These are phyloP conservation scores for Physaria fendleri DNA, from an alignment of 345 rosid genomes.

Conservation along the genomic window DNA sequence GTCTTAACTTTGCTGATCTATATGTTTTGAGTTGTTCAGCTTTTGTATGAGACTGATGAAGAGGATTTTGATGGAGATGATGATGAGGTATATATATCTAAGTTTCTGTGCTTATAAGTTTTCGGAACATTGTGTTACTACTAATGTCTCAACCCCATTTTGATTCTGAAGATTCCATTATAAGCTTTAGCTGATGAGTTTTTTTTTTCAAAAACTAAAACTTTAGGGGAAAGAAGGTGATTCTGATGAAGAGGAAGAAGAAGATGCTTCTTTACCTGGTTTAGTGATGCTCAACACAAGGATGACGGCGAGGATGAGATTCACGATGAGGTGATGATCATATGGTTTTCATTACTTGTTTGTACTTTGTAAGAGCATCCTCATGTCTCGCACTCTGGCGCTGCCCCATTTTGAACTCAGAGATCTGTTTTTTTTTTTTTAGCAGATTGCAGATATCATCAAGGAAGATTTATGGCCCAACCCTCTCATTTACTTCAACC, in stretches of 20 bases:
- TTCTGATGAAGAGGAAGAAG: no score
- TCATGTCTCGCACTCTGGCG: constrained; percentile 1
- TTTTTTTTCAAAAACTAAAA: not conserved
- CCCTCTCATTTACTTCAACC: constrained; percentile 81
- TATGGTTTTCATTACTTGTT: not conserved
- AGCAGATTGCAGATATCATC: constrained; percentile 88
- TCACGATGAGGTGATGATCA: constrained; percentile 62
- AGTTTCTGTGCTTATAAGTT: not conserved
- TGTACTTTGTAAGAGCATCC: not conserved
- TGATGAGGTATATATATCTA: constrained; percentile 41
- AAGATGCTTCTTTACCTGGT: constrained; percentile 96
- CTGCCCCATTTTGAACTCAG: constrained; percentile 12
- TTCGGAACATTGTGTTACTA: not conserved
- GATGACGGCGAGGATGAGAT: constrained; percentile 55
- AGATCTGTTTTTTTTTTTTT: constrained; percentile 1
- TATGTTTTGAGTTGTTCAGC: constrained; percentile 2
- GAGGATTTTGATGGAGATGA: constrained; percentile 49
- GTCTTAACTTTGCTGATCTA: no score
- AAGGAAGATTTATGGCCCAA: constrained; percentile 97
- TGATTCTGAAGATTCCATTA: not conserved
- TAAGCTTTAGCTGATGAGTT: constrained; percentile 9
- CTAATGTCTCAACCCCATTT: not conserved
- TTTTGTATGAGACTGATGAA: constrained; percentile 58
- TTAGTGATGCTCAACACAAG: constrained; percentile 52
- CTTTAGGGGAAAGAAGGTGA: no score